Conservation (phyloP, 495 filamentous ascomycete genomes). For the Podospora sp. region DNA sequence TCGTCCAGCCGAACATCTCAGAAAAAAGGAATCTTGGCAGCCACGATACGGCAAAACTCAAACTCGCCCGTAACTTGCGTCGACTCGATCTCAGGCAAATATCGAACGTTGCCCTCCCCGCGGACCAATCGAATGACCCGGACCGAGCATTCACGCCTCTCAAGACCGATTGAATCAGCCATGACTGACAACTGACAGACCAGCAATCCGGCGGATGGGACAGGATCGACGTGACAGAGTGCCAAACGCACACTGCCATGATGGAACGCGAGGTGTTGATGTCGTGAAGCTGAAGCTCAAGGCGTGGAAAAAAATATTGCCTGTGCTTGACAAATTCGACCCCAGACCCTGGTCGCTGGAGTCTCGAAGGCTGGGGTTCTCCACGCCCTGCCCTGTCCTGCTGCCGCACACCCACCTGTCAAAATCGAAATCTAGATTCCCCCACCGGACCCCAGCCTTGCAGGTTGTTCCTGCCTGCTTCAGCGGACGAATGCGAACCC, state of each 20-base stretch:
- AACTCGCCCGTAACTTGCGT: neutral
- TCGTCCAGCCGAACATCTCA: neutral
- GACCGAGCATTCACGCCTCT: neutral
- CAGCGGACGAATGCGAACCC: neutral
- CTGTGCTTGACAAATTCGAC: neutral
- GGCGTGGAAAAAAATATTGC: neutral
- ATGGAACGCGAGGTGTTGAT: neutral
- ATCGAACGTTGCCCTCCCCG: neutral
- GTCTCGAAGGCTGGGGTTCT: neutral
- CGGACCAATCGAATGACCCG: neutral
- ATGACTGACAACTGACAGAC: neutral
- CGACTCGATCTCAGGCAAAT: conserved; percentile 8
- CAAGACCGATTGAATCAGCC: neutral
- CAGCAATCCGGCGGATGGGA: too few species aligned
- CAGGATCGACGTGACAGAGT: too few species aligned
- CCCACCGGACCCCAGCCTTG: neutral
- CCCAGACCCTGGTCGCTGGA: conserved; percentile 12
- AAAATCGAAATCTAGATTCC: neutral
- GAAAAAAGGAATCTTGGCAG: neutral
- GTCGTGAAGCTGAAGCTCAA: neutral
- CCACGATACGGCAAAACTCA: conserved; percentile 14
- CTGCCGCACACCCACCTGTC: neutral
- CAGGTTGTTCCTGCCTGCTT: neutral
- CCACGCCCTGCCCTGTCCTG: neutral
- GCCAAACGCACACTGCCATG: too few species aligned